Evolutionary conservation across 139 green algal species (phyloP), one percentile per base, ranked within the genome.

Genomic region (Coccomyxa sp.): DNA sequence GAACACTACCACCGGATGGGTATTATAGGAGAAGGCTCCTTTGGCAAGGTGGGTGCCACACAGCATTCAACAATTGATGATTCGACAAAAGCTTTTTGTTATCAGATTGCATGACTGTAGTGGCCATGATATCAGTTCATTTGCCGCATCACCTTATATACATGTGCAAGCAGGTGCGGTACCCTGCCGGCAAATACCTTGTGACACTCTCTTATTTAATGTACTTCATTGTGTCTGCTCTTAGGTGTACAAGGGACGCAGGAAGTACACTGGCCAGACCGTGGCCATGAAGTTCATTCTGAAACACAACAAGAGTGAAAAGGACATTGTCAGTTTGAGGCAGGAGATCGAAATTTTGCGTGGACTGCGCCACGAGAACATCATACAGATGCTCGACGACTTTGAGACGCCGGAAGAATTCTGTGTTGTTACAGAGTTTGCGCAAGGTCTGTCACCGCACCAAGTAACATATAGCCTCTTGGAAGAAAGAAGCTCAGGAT

Each of bases 281-380:
- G 94, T 91, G 25, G 97, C 97, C 4, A 96, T 99, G 89, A 99
- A 99, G 85, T 98, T 99, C 85, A 99, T 99, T 75, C 89, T 95
- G 63, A 99, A 99, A 90, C 90, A 95, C 77, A 96, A 94, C 58
- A 98, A 98, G 86, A 94, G 88, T 32, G 92, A 96, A 71, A 95
- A 95, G 84, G 97, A 99, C 82, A 92, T 99, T 58, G 88, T 88
- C 27, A 97, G 95, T 86, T 88, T 99, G 85, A 89, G 96, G 25
- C 94, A 98, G 86, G 96, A 98, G 86, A 98, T 98, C 30, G 95
- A 98, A 76, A 98, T 98, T 77, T 84, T 98, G 86, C 82, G 94
- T 0, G 85, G 91, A 67, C 90, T 98, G 76, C 85, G 91, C 13
- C 96, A 98, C 87, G 93, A 97, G 80, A 97, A 98, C 89, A 97